phyloP scores from a whole-genome alignment of 1,139 yeast genomes.

The Yamadazyma mexicana region DNA sequence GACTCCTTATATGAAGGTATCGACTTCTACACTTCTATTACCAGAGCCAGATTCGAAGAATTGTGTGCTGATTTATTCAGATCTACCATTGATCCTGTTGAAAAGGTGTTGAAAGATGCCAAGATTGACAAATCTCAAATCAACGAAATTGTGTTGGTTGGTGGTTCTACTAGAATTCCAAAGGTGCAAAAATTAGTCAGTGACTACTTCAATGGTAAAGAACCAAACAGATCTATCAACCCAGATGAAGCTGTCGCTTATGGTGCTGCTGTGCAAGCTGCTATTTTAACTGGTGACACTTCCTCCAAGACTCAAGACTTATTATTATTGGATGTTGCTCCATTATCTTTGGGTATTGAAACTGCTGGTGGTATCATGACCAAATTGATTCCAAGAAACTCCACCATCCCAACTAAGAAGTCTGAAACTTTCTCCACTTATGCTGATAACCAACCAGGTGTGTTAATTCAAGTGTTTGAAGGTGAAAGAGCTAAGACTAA shows the following conservation, averaged over 20 bases:
- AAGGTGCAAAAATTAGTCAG: constrained; percentile 45
- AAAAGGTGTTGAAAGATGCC: constrained; percentile 43
- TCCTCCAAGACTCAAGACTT: constrained; percentile 77
- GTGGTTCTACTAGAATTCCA: constrained; percentile 49
- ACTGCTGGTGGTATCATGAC: constrained; percentile 98
- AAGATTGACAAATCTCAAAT: constrained; percentile 42
- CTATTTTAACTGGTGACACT: constrained; percentile 77
- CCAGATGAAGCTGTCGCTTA: constrained; percentile 49
- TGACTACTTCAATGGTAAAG: constrained; percentile 47
- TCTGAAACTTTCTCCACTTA: constrained; percentile 95
- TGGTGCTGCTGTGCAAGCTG: constrained; percentile 49
- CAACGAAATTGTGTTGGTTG: constrained; percentile 42
- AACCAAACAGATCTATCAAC: constrained; percentile 45
- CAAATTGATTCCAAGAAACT: constrained; percentile 91
- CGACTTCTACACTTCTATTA: constrained; percentile 42
- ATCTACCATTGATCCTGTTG: constrained; percentile 44
- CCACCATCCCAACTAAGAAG: constrained; percentile 94
- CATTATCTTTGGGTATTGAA: constrained; percentile 92
- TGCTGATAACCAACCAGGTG: constrained; percentile 96
- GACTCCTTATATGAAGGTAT: constrained; percentile 43
- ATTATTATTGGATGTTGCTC: constrained; percentile 86
- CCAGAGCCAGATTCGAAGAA: constrained; percentile 48
- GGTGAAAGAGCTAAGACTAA: constrained; percentile 96
- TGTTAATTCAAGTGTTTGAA: constrained; percentile 89
- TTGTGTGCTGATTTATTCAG: constrained; percentile 46